Conservation (phyloP, 2,329 filamentous ascomycete genomes). For the Phyllosticta ampelicida region DNA sequence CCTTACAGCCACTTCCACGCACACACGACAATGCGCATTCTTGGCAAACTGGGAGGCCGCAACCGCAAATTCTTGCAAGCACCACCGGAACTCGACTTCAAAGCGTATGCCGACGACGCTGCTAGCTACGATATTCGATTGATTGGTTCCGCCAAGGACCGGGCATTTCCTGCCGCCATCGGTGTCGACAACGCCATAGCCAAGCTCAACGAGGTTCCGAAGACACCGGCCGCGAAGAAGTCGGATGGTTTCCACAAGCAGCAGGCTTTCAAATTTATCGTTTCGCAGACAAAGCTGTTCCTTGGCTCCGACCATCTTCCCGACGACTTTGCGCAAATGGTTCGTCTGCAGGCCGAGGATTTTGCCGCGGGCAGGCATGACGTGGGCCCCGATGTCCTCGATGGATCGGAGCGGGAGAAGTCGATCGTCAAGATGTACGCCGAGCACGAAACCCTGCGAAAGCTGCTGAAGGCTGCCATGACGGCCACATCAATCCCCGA, state of each 20-base stretch:
- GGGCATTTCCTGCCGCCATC: slow-evolving; percentile 75
- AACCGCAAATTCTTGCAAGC: slow-evolving; percentile 94
- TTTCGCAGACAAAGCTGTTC: slow-evolving; percentile 78
- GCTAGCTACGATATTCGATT: slow-evolving; percentile 82
- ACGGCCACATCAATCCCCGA: slow-evolving; percentile 74
- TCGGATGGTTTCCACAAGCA: slow-evolving; percentile 85
- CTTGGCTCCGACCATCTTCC: slow-evolving; percentile 81
- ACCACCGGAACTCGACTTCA: slow-evolving; percentile 71
- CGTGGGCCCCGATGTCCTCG: slow-evolving; percentile 58
- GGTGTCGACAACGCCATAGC: slow-evolving; percentile 82
- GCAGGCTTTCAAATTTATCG: slow-evolving; percentile 80
- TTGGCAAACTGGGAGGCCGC: slow-evolving; percentile 89
- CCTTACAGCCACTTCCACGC: slow-evolving; percentile 97
- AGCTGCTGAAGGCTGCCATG: slow-evolving; percentile 79
- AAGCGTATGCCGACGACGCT: slow-evolving; percentile 75
- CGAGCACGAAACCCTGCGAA: slow-evolving; percentile 73
- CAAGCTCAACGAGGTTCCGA: slow-evolving; percentile 73
- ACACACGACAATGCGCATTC: slow-evolving; percentile 93
- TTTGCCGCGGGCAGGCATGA: slow-evolving; percentile 62
- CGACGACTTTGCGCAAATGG: slow-evolving; percentile 73
- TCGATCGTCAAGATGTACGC: slow-evolving; percentile 79
- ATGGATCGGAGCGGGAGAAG: slow-evolving; percentile 64
- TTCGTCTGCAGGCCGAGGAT: slow-evolving; percentile 85
- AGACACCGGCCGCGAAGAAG: slow-evolving; percentile 47
- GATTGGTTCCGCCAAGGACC: slow-evolving; percentile 78